Percentiles rank a stretch among this genome's conserved stretches.
These are phyloP conservation scores for Asterophora parasitica DNA, from an alignment of 768 basidiomycete species.

Conservation along the genomic window DNA sequence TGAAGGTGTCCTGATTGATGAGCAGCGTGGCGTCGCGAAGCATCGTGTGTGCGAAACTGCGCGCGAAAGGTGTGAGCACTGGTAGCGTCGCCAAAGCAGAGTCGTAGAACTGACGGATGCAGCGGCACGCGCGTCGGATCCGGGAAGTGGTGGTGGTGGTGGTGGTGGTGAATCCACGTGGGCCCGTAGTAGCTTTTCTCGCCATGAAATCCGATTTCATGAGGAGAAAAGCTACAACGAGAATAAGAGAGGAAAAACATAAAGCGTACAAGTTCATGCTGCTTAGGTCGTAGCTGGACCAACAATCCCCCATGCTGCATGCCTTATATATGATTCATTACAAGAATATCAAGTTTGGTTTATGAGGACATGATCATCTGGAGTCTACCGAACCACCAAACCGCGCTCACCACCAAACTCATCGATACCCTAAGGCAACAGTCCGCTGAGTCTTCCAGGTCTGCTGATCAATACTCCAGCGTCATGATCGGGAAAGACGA, in stretches of 20 bases:
- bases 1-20: not conserved
- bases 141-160: not conserved
- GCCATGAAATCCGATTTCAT: not conserved
- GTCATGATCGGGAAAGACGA: too few relatives aligned
- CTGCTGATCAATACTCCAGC: too few relatives aligned
- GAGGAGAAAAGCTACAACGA: not conserved
- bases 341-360: not conserved
- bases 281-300: not conserved
- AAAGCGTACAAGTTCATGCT: not conserved
- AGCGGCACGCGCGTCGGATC: not conserved
- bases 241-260: not conserved
- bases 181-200: not conserved
- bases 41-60: not conserved
- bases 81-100: not conserved
- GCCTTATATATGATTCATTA: not conserved
- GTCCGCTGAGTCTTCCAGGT: too few relatives aligned
- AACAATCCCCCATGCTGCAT: not conserved
- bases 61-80: not conserved
- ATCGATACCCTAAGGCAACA: too few relatives aligned
- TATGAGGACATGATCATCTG: not conserved
- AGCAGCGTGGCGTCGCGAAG: not conserved
- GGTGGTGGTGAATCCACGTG: not conserved
- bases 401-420: not conserved
- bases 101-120: not conserved
- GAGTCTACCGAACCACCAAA: too few relatives aligned